Conservation (phyloP, 192 early-diverging fungal genomes). For the Haplosporangium gracile region DNA sequence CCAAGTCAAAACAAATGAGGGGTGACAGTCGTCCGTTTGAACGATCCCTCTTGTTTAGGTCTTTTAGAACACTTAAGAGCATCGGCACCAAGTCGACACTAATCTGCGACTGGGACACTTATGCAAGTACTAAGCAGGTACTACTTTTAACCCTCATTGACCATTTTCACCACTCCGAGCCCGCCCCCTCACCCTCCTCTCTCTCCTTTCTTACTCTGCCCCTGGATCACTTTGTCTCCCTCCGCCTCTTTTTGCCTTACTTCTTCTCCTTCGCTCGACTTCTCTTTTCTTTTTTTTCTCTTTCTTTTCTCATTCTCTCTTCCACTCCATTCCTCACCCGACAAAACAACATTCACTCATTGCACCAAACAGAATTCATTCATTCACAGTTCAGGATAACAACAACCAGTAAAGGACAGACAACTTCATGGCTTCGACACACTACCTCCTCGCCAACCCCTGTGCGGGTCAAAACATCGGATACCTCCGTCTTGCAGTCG, state of each 20-base stretch:
- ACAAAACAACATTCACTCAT: neutral
- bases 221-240: neutral
- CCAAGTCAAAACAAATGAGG: too few species aligned
- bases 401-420: neutral
- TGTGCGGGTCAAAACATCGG: conserved; percentile 57
- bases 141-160: neutral
- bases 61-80: neutral
- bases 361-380: neutral
- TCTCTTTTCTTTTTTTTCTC: conserved; percentile 4
- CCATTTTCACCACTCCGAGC: neutral
- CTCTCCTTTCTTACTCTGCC: neutral
- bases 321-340: neutral
- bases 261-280: neutral
- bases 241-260: neutral
- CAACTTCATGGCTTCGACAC: conserved; percentile 16
- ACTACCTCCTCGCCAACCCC: conserved; percentile 44
- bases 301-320: conserved; percentile 1
- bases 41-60: too few species aligned
- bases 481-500: conserved; percentile 55
- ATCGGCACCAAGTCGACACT: neutral
- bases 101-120: neutral
- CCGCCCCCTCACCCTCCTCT: conserved; percentile 1
- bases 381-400: conserved; percentile 1
- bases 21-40: too few species aligned
- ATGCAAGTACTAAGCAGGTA: neutral